Base-by-base conservation (phyloP, 2,329 filamentous ascomycete species). In the Fusarium phyllophilum region DNA sequence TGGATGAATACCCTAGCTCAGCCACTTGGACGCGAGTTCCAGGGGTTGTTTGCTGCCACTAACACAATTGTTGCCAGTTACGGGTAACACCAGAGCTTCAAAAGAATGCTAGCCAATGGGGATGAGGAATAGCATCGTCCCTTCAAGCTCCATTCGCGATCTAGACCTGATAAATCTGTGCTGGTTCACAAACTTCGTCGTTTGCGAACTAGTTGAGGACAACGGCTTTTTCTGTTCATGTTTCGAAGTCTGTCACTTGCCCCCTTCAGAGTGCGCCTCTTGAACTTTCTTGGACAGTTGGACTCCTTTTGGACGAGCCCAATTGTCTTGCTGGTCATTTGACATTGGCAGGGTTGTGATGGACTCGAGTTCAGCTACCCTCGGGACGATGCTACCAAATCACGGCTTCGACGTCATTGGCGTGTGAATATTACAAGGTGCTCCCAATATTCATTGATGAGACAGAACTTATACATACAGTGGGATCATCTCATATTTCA, bases 51-150 rank as follows among this genome's bases (percentile, higher is more conserved):
- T 45, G 48, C 54, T 58, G 20, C 42, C 52, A n/a, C 64, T 56
- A 55, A 54, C 33, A 55, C 33, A 41, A 24, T 44, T 61, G 34
- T 44, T 60, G 38, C 29, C 44, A 31, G 36, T 57, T 55, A 34
- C 38, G n/a, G 41, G 56, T 51, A 41, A 62, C 45, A 66, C 58
- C 33, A 66, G 22, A 38, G 31, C 54, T 65, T 61, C 51, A 59
- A 33, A 67, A 63, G 41, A 69, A 61, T 57, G 52, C 45, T 39
- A 39, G 55, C 75, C 73, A 77, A 77, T 75, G 24, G 36, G 38
- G 49, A n/a, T 20, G 12, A 9, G n/a, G 34, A 31, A 29, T 51
- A 24, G n/a, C 24, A 49, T 67, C 42, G 44, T 62, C 38, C 60
- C 51, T 36, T 29, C 24, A 55, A 31, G 55, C 52, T 63, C 49